Conservation (phyloP, 2,329 filamentous ascomycete species). For the Cladophialophora carrionii region DNA sequence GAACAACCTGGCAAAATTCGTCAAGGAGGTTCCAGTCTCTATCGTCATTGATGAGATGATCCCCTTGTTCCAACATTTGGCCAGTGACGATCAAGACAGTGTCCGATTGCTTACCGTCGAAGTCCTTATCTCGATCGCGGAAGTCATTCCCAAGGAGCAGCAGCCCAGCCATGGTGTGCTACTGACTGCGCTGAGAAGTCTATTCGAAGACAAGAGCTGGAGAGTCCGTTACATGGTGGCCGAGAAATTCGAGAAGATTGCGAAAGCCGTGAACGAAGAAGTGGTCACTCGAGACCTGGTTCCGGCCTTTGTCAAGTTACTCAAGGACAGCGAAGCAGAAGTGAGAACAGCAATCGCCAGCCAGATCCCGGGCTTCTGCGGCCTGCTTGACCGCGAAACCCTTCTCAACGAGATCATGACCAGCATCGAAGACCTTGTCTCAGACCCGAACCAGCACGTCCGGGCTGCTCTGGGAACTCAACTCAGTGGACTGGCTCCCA, state of each 20-base stretch:
- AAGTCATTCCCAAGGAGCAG: slow-evolving; percentile 97
- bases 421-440: slow-evolving; percentile 92
- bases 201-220: slow-evolving; percentile 99
- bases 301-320: slow-evolving; percentile 92
- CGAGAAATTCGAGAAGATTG: slow-evolving; percentile 98
- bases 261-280: slow-evolving; percentile 97
- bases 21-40: slow-evolving; percentile 90
- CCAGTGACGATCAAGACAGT: slow-evolving; percentile 95
- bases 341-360: slow-evolving; percentile 95
- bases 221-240: slow-evolving; percentile 99
- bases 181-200: slow-evolving; percentile 81
- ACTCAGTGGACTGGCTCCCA: slow-evolving; percentile 93
- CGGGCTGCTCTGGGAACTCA: slow-evolving; percentile 93
- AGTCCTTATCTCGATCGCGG: slow-evolving; percentile 92
- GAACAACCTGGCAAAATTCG: slow-evolving; percentile 94
- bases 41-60: slow-evolving; percentile 99
- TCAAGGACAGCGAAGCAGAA: slow-evolving; percentile 97
- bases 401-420: slow-evolving; percentile 96
- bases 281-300: slow-evolving; percentile 92
- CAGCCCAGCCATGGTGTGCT: slow-evolving; percentile 94
- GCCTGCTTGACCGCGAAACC: slow-evolving; percentile 80
- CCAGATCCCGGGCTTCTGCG: slow-evolving; percentile 97
- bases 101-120: slow-evolving; percentile 95
- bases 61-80: slow-evolving; percentile 95
- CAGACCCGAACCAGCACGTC: slow-evolving; percentile 94